Percentiles rank a stretch among this genome's conserved stretches.
Conservation (phyloP, 805 yeast species). For the Metschnikowia proteae region DNA sequence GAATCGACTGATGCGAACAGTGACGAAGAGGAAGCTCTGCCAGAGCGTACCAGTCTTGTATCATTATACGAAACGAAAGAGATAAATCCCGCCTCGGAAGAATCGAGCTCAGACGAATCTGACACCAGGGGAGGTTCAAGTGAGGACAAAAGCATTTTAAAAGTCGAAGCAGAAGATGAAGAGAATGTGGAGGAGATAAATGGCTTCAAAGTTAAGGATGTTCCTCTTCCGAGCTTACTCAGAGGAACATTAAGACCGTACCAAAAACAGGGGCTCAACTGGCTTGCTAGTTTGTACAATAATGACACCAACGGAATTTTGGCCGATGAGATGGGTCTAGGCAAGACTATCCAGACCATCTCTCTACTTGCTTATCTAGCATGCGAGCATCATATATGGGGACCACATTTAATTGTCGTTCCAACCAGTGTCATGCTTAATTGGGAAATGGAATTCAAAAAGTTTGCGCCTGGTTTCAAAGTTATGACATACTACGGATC, state of each 20-base stretch:
- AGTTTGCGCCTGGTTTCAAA: slow-evolving; percentile 97
- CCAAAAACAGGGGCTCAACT: slow-evolving; percentile 93
- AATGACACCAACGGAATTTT: slow-evolving; percentile 92
- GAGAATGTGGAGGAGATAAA: slow-evolving; percentile 34
- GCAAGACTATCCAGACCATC: slow-evolving; percentile 95
- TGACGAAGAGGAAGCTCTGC: background rate
- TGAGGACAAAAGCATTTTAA: background rate
- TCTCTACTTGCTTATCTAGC: slow-evolving; percentile 83
- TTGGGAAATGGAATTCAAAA: slow-evolving; percentile 99
- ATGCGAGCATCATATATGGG: slow-evolving; percentile 93
- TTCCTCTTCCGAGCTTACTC: slow-evolving; percentile 70
- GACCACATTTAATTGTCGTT: slow-evolving; percentile 94
- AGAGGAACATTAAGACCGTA: slow-evolving; percentile 84
- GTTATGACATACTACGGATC: slow-evolving; percentile 94
- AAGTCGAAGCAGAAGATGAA: slow-evolving; percentile 12
- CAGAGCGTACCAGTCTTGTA: background rate
- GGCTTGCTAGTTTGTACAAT: slow-evolving; percentile 93
- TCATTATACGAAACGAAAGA: slow-evolving; percentile 5
- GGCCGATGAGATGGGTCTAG: slow-evolving; percentile 99
- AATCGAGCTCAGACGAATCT: background rate
- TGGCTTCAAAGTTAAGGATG: slow-evolving; percentile 51
- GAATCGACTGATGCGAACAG: slow-evolving; percentile 1
- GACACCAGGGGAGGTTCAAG: background rate
- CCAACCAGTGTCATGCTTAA: slow-evolving; percentile 97
- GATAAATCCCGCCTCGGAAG: slow-evolving; percentile 1